Conservation (phyloP, 1,284 basidiomycete genomes). For the Trichosporon faecale region DNA sequence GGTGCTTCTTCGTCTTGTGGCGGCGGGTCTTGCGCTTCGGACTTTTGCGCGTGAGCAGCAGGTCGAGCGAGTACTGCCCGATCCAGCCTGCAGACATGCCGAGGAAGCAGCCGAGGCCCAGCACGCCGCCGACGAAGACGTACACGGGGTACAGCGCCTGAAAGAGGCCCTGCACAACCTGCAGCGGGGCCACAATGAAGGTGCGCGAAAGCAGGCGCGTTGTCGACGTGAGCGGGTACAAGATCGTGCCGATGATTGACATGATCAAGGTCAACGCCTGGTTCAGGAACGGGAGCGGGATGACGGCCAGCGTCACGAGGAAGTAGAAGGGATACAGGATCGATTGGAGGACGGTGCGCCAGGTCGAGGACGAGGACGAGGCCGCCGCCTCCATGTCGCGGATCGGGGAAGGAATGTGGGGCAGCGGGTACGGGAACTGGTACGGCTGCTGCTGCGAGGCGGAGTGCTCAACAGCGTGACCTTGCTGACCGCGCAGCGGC, state of each 20-base stretch:
- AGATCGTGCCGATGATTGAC: slow-evolving; percentile 28
- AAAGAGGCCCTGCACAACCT: slow-evolving; percentile 27
- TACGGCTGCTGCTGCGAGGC: slow-evolving; percentile 22
- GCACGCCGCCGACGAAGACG: slow-evolving; percentile 43
- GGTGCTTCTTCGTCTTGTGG: slow-evolving; percentile 12
- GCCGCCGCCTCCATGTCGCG: background rate
- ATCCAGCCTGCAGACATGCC: slow-evolving; percentile 41
- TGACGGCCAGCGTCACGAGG: slow-evolving; percentile 35
- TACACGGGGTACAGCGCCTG: slow-evolving; percentile 41
- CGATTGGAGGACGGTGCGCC: slow-evolving; percentile 28
- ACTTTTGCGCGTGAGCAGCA: slow-evolving; percentile 16
- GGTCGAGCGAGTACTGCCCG: slow-evolving; percentile 30
- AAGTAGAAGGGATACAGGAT: slow-evolving; percentile 44
- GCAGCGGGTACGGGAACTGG: slow-evolving; percentile 38
- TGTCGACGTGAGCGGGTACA: slow-evolving; percentile 41
- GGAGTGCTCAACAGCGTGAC: slow-evolving; percentile 14
- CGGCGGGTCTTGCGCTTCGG: slow-evolving; percentile 10
- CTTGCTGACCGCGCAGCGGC: slow-evolving; percentile 21
- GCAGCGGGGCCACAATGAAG: slow-evolving; percentile 37
- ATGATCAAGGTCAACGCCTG: slow-evolving; percentile 31
- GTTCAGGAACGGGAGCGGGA: slow-evolving; percentile 38
- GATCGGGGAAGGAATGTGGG: slow-evolving; percentile 25
- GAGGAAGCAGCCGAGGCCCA: slow-evolving; percentile 40
- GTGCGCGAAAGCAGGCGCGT: slow-evolving; percentile 30
- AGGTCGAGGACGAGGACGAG: slow-evolving; percentile 21